These are phyloP conservation scores for Vararia minispora DNA, from an alignment of 768 basidiomycete species.

Conservation along the genomic window DNA sequence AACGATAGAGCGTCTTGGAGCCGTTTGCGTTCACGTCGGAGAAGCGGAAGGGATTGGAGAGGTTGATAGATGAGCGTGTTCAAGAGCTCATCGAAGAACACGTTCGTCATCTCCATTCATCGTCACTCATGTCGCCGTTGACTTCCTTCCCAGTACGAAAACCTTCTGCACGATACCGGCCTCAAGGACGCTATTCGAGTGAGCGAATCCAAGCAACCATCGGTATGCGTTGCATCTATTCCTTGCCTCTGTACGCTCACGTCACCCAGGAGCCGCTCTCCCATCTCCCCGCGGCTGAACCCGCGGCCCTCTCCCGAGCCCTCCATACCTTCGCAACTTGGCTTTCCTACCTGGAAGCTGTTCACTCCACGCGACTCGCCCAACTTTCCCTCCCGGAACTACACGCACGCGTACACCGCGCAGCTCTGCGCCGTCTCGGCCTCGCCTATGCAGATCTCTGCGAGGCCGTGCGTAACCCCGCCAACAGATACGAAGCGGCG, in stretches of 20 bases:
- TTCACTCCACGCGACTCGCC: constrained; percentile 70
- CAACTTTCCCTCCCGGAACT: constrained; percentile 59
- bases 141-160: constrained; percentile 27
- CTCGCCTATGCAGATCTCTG: constrained; percentile 63
- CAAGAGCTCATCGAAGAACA: constrained; percentile 68
- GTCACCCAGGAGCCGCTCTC: constrained; percentile 58
- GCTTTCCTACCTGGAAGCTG: constrained; percentile 74
- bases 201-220: constrained; percentile 26
- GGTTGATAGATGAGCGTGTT: constrained; percentile 50
- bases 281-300: constrained; percentile 53
- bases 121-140: neutral
- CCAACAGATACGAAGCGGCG: constrained; percentile 87
- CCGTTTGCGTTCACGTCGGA: constrained; percentile 55
- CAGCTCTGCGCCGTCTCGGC: constrained; percentile 58
- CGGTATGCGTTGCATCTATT: constrained; percentile 23
- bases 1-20: constrained; percentile 47
- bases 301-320: constrained; percentile 47
- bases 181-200: constrained; percentile 35
- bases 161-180: constrained; percentile 44
- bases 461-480: constrained; percentile 61
- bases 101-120: constrained; percentile 33
- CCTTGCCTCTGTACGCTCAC: neutral
- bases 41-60: constrained; percentile 48
- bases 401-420: constrained; percentile 62
- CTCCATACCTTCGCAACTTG: constrained; percentile 70